phyloP scores from a whole-genome alignment of 2,329 filamentous ascomycete species.

The Aspergillus pseudoglaucus region DNA sequence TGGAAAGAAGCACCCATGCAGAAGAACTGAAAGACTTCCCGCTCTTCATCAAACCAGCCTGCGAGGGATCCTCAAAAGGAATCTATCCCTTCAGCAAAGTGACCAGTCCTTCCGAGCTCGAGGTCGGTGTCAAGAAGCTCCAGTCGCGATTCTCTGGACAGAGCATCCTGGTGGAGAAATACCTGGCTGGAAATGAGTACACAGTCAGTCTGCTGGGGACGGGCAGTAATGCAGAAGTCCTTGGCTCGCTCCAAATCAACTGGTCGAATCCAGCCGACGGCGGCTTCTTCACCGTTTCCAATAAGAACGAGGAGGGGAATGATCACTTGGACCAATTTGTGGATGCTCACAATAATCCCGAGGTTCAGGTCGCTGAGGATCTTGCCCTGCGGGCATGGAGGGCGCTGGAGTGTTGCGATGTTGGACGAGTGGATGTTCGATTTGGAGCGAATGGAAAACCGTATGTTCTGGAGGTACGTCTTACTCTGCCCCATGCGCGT shows the following conservation, averaged over 20 bases:
- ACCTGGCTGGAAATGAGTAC: conserved; percentile 17
- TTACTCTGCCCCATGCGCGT: background rate
- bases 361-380: conserved; percentile 5
- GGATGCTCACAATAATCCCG: conserved; percentile 3
- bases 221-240: conserved; percentile 2
- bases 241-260: background rate
- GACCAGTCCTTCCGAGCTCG: conserved; percentile 4
- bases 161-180: conserved; percentile 15
- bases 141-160: conserved; percentile 8
- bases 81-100: conserved; percentile 11
- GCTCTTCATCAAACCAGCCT: conserved; percentile 14
- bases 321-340: conserved; percentile 1
- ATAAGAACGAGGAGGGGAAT: conserved; percentile 2
- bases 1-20: background rate
- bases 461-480: conserved; percentile 9
- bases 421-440: conserved; percentile 12
- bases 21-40: conserved; percentile 9
- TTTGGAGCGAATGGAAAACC: conserved; percentile 3
- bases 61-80: conserved; percentile 14
- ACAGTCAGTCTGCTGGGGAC: conserved; percentile 18
- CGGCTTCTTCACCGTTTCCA: background rate
- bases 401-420: conserved; percentile 9
- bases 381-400: conserved; percentile 10
- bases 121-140: conserved; percentile 7
- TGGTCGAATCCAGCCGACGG: background rate